A percentile compares a stretch with the other conserved stretches of the same genome.
Conservation (phyloP, 805 yeast species). For the Metschnikowia continentalis region DNA sequence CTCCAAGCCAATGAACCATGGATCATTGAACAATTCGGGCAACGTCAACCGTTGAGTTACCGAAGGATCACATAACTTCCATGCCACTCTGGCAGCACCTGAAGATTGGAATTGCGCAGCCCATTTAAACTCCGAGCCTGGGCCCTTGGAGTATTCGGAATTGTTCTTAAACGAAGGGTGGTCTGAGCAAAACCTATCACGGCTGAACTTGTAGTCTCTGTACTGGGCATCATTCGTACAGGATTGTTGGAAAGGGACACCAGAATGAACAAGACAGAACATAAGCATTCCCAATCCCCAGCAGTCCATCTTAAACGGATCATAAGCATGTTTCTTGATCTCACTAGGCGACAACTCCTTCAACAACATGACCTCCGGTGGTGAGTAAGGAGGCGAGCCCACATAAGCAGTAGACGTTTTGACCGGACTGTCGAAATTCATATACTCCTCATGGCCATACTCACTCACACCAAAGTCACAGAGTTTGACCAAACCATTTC, state of each 20-base stretch:
- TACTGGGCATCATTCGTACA: constrained; percentile 44
- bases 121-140: constrained; percentile 69
- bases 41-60: constrained; percentile 50
- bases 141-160: constrained; percentile 46
- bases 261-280: constrained; percentile 54
- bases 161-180: constrained; percentile 49
- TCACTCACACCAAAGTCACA: constrained; percentile 78
- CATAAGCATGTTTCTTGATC: constrained; percentile 43
- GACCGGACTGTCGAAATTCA: constrained; percentile 44
- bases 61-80: constrained; percentile 71
- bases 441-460: constrained; percentile 52
- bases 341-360: constrained; percentile 33
- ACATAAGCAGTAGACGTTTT: constrained; percentile 46
- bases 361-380: constrained; percentile 68
- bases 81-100: constrained; percentile 65
- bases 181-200: constrained; percentile 35
- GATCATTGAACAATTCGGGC: constrained; percentile 52
- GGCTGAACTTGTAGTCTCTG: constrained; percentile 52
- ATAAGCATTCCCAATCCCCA: constrained; percentile 73
- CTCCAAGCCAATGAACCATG: constrained; percentile 58
- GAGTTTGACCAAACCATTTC: constrained; percentile 57
- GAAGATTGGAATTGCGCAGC: constrained; percentile 56
- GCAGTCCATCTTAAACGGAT: constrained; percentile 65
- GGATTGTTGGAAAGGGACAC: constrained; percentile 58
- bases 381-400: constrained; percentile 78